These are phyloP conservation scores for Coelastrella sp. DNA, from an alignment of 139 green algal species.

Conservation along the genomic window DNA sequence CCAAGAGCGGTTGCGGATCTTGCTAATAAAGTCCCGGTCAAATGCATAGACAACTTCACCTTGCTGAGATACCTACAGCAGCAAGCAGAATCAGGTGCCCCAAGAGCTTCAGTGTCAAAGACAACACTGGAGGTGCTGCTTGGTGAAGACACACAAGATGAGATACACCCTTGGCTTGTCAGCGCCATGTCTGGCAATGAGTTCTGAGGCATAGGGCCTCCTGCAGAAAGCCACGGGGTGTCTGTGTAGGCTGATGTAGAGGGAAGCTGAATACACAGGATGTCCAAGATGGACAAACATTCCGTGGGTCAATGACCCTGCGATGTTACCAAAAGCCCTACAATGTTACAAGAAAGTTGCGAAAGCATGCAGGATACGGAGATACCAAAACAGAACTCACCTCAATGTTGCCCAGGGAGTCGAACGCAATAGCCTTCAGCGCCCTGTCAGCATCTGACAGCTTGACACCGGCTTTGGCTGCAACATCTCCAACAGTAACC, in stretches of 20 bases:
- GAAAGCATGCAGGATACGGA: background rate
- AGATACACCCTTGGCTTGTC: no score
- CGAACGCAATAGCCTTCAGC: slow-evolving; percentile 88
- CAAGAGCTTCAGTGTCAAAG: background rate
- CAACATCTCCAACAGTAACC: slow-evolving; percentile 70
- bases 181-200: no score
- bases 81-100: background rate
- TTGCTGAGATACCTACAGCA: slow-evolving; percentile 80
- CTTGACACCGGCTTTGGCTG: slow-evolving; percentile 71
- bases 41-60: slow-evolving; percentile 95
- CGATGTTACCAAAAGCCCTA: background rate
- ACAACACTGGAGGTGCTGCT: background rate
- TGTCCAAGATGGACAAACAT: no score
- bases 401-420: slow-evolving; percentile 81
- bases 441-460: slow-evolving; percentile 78
- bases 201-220: no score
- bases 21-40: slow-evolving; percentile 66
- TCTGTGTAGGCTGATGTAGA: no score
- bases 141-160: no score
- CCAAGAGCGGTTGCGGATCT: slow-evolving; percentile 72
- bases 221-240: no score
- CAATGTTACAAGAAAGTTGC: background rate
- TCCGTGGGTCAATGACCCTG: no score
- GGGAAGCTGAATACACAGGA: no score
- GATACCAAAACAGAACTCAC: slow-evolving; percentile 45